These are phyloP conservation scores for Phytomonas francai DNA, from an alignment of 208 protist genomes.

Conservation along the genomic window DNA sequence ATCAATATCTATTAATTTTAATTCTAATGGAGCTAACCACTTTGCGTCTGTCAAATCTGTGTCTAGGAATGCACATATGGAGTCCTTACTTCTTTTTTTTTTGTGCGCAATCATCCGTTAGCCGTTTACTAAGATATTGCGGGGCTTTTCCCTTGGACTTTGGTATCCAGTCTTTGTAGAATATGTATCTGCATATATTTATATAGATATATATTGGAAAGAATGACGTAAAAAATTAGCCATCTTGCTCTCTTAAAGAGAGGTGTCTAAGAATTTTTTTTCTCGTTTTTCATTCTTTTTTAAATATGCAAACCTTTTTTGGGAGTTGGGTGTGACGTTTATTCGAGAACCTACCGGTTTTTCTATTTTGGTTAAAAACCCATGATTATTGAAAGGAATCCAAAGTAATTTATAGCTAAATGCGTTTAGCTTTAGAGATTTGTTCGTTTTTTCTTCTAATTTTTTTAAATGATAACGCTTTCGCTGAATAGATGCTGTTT, in stretches of 20 bases:
- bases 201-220: no score
- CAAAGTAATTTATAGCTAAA: not conserved
- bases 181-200: not conserved
- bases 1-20: no score
- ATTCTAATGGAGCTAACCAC: no score
- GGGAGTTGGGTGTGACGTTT: not conserved
- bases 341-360: not conserved
- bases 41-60: no score
- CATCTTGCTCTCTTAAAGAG: no score
- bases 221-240: no score
- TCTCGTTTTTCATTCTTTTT: not conserved
- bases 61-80: no score
- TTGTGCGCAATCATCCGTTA: no score
- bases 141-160: no score
- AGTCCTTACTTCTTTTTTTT: no score
- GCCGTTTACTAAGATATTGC: no score
- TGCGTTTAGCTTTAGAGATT: not conserved
- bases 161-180: no score
- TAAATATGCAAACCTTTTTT: not conserved
- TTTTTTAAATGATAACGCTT: not conserved
- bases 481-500: not conserved
- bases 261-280: not conserved
- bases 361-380: not conserved
- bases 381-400: not conserved
- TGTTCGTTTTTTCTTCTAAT: not conserved